Evolutionary conservation across 768 basidiomycete genomes (phyloP).

Genomic region (Phanerochaete carnosa): DNA sequence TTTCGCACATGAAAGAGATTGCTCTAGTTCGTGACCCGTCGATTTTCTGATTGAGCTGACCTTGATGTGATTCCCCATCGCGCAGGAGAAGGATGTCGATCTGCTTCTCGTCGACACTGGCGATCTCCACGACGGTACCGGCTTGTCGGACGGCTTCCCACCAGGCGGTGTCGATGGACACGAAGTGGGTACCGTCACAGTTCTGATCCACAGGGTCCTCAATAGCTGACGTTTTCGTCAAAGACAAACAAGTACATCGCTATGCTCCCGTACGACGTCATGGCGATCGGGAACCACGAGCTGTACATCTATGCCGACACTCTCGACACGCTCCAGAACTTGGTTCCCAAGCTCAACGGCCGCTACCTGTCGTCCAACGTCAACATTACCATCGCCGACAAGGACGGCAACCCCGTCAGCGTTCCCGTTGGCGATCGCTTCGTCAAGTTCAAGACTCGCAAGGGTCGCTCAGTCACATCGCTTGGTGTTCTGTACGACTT

Average conservation of each 20-base stretch:
- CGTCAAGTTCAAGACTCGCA: constrained; percentile 68
- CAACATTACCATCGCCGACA: constrained; percentile 69
- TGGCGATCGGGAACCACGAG: constrained; percentile 90
- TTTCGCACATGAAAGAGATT: constrained; percentile 73
- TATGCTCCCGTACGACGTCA: constrained; percentile 74
- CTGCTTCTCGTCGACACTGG: constrained; percentile 80
- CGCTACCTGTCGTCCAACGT: constrained; percentile 83
- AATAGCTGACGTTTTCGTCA: background rate
- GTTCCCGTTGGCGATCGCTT: constrained; percentile 55
- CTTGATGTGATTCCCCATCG: background rate
- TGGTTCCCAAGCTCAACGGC: constrained; percentile 62
- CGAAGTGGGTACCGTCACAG: constrained; percentile 43
- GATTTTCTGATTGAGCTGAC: background rate
- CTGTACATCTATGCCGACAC: constrained; percentile 69
- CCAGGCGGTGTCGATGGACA: constrained; percentile 69
- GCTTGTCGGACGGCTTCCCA: constrained; percentile 73
- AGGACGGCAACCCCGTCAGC: constrained; percentile 31
- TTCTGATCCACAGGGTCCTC: background rate
- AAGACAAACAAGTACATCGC: constrained; percentile 76
- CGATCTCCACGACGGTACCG: constrained; percentile 78
- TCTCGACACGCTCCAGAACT: constrained; percentile 70
- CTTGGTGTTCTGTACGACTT: constrained; percentile 81
- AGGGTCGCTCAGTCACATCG: constrained; percentile 76
- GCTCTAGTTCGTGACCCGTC: constrained; percentile 44
- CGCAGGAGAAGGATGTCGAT: constrained; percentile 71